Evolutionary conservation across 345 rosid genomes (phyloP).

Genomic region (Carallia pectinifolia): DNA sequence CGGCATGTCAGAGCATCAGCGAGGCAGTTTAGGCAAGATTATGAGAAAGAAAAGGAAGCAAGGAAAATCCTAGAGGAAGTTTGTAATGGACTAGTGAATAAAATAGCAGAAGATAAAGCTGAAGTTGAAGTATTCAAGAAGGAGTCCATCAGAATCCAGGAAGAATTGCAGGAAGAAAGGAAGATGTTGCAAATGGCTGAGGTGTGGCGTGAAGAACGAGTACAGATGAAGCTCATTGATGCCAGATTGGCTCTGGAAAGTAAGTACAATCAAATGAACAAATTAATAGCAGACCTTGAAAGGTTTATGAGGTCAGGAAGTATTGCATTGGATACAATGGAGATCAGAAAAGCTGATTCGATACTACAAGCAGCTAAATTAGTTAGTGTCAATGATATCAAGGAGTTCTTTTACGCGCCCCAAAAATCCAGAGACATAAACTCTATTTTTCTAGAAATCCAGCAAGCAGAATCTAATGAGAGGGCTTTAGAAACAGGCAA

Average conservation of each 20-base stretch:
- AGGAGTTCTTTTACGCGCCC: constrained; percentile 10
- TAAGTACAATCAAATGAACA: constrained; percentile 20
- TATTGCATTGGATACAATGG: not conserved
- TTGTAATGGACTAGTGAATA: constrained; percentile 12
- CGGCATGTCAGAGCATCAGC: constrained; percentile 8
- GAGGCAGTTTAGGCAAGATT: constrained; percentile 19
- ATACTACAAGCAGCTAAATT: constrained; percentile 7
- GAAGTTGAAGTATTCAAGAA: constrained; percentile 33
- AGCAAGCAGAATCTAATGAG: not conserved
- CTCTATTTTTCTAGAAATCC: constrained; percentile 12
- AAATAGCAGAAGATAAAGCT: constrained; percentile 33
- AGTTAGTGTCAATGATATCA: constrained; percentile 7
- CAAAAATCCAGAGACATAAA: constrained; percentile 8
- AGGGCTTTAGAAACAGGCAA: constrained; percentile 1
- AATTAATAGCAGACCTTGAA: constrained; percentile 13
- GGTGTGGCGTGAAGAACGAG: constrained; percentile 50
- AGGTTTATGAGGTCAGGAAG: constrained; percentile 6
- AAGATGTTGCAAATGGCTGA: constrained; percentile 45
- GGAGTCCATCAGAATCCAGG: constrained; percentile 18
- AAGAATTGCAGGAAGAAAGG: constrained; percentile 44
- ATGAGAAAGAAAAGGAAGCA: constrained; percentile 14
- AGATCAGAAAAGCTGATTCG: constrained; percentile 2
- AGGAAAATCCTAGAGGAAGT: constrained; percentile 32
- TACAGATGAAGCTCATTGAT: constrained; percentile 34
- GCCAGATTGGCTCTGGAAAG: constrained; percentile 16